These are phyloP conservation scores for Hygrophila difformis DNA, from an alignment of 257 asterid species.

Conservation along the genomic window DNA sequence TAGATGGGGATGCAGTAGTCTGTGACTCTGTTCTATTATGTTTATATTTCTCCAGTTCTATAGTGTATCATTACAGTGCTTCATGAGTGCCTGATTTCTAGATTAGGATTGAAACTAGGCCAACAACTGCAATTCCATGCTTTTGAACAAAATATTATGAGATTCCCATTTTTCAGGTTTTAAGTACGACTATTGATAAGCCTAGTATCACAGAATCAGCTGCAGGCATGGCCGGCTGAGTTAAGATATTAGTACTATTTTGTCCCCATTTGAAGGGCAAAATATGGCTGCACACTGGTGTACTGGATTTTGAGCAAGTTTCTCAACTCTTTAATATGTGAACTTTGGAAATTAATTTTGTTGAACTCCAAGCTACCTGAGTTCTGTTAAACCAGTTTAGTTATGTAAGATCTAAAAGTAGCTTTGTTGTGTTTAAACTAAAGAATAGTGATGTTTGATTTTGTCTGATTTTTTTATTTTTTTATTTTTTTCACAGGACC, in stretches of 20 bases:
- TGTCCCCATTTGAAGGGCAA: not conserved
- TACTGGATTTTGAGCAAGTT: not conserved
- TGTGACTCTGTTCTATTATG: no score
- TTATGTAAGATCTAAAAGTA: no score
- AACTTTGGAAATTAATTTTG: not conserved
- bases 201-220: not conserved
- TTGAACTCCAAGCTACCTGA: not conserved
- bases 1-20: no score
- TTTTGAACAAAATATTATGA: not conserved
- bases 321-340: not conserved
- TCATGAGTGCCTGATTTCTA: no score
- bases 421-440: slow-evolving; percentile 6
- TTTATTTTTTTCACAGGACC: slow-evolving; percentile 94
- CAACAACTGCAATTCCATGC: not conserved
- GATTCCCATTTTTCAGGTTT: no score
- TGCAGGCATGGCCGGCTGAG: not conserved
- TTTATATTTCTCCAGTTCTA: no score
- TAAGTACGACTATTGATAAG: not conserved
- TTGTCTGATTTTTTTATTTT: slow-evolving; percentile 7
- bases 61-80: no score
- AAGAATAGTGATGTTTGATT: slow-evolving; percentile 2
- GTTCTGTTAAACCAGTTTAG: slow-evolving; percentile 2
- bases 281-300: slow-evolving; percentile 1
- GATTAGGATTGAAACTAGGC: no score
- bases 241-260: not conserved